phyloP scores from a whole-genome alignment of 176 grass and related monocot genomes.

The Musa itinerans region DNA sequence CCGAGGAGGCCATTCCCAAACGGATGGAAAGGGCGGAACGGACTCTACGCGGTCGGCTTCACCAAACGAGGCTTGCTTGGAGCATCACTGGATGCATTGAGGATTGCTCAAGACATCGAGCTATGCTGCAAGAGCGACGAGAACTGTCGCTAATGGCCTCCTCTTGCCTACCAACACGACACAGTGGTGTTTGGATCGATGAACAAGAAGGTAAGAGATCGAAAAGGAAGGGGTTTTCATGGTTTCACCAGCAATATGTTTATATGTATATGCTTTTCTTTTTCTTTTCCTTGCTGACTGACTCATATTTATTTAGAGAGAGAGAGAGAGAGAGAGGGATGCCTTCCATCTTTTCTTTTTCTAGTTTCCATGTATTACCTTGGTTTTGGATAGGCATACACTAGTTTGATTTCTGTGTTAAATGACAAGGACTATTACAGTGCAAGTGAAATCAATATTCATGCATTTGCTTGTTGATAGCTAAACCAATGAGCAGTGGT shows the following conservation, averaged over 20 bases:
- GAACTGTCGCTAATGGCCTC: not conserved
- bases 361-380: too few relatives aligned
- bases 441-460: not conserved
- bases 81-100: conserved; percentile 53
- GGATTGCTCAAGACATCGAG: conserved; percentile 47
- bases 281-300: not conserved
- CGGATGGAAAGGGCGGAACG: conserved; percentile 69
- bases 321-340: not conserved
- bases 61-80: conserved; percentile 58
- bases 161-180: not conserved
- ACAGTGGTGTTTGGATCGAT: not conserved
- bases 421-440: not conserved
- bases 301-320: not conserved
- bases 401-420: too few relatives aligned
- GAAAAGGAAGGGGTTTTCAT: not conserved
- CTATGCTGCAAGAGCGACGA: conserved; percentile 17
- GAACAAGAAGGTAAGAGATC: not conserved
- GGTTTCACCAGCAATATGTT: not conserved
- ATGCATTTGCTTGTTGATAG: too few relatives aligned
- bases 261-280: not conserved
- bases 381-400: too few relatives aligned
- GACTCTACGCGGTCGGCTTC: conserved; percentile 76
- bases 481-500: too few relatives aligned
- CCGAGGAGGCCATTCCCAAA: conserved; percentile 52
- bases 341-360: not conserved